Conservation (phyloP, 306 rosid species). For the Vicia villosa region DNA sequence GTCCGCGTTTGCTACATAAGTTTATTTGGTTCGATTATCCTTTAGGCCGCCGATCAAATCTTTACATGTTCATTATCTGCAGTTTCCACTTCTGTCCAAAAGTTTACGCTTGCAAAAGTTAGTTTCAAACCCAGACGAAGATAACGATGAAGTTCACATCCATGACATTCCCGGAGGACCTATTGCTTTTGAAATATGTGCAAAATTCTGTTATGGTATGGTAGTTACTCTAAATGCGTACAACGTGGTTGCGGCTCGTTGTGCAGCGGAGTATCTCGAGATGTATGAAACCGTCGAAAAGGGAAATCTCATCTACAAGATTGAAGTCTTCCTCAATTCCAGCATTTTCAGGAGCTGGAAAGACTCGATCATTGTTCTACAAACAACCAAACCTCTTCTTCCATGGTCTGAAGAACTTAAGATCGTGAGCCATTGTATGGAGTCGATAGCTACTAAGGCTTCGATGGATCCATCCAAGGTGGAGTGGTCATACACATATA, state of each 20-base stretch:
- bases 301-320: conserved; percentile 91
- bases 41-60: conserved; percentile 13
- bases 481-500: conserved; percentile 95
- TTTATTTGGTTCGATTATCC: neutral
- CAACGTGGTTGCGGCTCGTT: conserved; percentile 87
- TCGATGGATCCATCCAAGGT: conserved; percentile 81
- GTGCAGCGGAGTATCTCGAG: conserved; percentile 92
- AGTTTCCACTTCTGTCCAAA: conserved; percentile 96
- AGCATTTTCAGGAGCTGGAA: conserved; percentile 96
- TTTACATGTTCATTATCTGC: conserved; percentile 31
- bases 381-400: conserved; percentile 76
- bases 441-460: conserved; percentile 89
- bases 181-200: conserved; percentile 91
- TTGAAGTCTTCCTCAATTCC: conserved; percentile 91
- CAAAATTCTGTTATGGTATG: conserved; percentile 94
- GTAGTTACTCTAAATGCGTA: conserved; percentile 89
- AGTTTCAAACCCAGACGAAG: conserved; percentile 57
- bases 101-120: conserved; percentile 80
- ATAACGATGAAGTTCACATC: conserved; percentile 60
- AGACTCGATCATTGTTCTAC: conserved; percentile 90
- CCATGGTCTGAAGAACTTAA: conserved; percentile 96
- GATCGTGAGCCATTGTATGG: conserved; percentile 78
- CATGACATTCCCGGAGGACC: conserved; percentile 95
- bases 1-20: neutral
- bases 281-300: conserved; percentile 87